Evolutionary conservation across 352 stramenopile genomes (phyloP).

Genomic region (Phytophthora nicotianae): DNA sequence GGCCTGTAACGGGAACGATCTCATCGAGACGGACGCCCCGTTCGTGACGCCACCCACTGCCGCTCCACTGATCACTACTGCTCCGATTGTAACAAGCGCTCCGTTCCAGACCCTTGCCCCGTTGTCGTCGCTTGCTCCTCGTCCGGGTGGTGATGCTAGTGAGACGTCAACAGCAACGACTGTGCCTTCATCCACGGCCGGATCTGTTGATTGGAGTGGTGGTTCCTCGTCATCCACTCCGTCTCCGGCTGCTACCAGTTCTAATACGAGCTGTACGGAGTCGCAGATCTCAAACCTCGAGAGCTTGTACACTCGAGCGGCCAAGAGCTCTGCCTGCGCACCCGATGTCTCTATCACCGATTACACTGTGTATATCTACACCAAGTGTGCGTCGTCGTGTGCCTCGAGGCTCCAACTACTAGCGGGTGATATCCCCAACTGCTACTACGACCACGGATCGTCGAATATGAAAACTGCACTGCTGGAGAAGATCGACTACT

Average conservation of each 20-base stretch:
- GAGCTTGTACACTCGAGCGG: constrained; percentile 19
- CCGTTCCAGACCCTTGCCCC: constrained; percentile 3
- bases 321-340: constrained; percentile 25
- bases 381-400: constrained; percentile 34
- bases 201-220: background rate
- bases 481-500: constrained; percentile 11
- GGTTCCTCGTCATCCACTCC: constrained; percentile 3
- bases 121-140: constrained; percentile 4
- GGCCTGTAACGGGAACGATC: constrained; percentile 14
- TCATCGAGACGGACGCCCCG: constrained; percentile 11
- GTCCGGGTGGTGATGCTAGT: constrained; percentile 5
- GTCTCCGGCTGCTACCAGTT: constrained; percentile 1
- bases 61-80: constrained; percentile 7
- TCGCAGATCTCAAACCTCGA: constrained; percentile 19
- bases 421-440: constrained; percentile 32
- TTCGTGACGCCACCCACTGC: constrained; percentile 3
- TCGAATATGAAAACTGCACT: constrained; percentile 37
- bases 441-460: constrained; percentile 35
- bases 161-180: background rate
- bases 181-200: constrained; percentile 9
- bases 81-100: constrained; percentile 12
- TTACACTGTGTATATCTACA: constrained; percentile 36
- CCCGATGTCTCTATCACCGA: constrained; percentile 19
- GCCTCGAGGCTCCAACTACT: constrained; percentile 23
- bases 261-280: constrained; percentile 15